Evolutionary conservation across 23 red algal genomes (phyloP).

Genomic region (Porphyridium purpureum): DNA sequence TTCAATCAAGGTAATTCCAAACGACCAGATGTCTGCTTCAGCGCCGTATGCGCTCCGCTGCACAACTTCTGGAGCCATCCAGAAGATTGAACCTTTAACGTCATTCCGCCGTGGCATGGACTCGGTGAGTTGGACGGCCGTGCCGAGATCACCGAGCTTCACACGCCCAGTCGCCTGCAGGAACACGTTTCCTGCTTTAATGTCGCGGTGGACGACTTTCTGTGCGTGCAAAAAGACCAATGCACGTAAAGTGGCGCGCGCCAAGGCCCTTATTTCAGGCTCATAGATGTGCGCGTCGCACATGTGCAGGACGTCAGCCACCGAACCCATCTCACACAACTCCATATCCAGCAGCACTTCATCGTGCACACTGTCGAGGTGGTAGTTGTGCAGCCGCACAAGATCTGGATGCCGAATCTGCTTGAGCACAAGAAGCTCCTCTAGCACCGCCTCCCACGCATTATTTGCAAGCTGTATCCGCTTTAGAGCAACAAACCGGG

Average conservation of each 20-base stretch:
- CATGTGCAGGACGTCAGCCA: neutral
- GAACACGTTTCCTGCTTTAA: neutral
- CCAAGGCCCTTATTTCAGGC: neutral
- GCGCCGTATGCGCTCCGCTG: neutral
- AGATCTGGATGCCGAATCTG: too few relatives aligned
- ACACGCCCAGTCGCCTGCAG: neutral
- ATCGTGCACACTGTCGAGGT: too few relatives aligned
- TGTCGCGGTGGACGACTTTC: neutral
- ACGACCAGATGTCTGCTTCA: conserved; percentile 18
- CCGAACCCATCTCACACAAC: neutral
- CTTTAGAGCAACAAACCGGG: too few relatives aligned
- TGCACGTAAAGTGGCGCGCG: neutral
- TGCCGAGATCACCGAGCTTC: neutral
- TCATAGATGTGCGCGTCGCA: neutral
- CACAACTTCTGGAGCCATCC: neutral
- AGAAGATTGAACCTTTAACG: neutral
- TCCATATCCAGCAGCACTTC: too few relatives aligned
- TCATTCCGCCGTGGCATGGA: neutral
- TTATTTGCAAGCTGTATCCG: too few relatives aligned
- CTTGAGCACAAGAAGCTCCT: too few relatives aligned
- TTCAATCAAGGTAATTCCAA: conserved; percentile 12
- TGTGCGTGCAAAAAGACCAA: neutral
- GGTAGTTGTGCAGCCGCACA: too few relatives aligned
- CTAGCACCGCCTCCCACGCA: too few relatives aligned
- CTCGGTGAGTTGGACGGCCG: neutral